Evolutionary conservation across 768 basidiomycete species (phyloP).

Genomic region (Sarcomyxa edulis): DNA sequence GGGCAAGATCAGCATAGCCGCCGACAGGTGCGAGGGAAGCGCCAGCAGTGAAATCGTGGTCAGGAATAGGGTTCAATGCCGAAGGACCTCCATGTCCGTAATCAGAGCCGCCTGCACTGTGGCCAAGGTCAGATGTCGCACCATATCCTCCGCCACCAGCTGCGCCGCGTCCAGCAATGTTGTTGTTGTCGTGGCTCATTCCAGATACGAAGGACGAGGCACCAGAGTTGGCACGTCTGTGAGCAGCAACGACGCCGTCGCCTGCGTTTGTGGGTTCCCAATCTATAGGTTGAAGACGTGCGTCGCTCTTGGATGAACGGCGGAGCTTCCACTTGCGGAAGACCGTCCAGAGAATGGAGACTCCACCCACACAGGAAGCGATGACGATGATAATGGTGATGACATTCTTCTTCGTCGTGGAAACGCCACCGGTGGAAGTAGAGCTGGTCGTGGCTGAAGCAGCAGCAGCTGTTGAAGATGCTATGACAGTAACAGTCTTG

Average conservation of each 20-base stretch:
- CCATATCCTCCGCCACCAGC: slow-evolving; percentile 18
- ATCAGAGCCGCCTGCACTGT: slow-evolving; percentile 16
- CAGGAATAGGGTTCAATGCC: slow-evolving; percentile 44
- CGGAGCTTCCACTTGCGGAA: slow-evolving; percentile 92
- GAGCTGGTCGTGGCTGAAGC: slow-evolving; percentile 23
- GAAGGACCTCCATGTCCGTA: slow-evolving; percentile 19
- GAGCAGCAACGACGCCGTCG: slow-evolving; percentile 42
- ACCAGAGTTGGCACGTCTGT: slow-evolving; percentile 48
- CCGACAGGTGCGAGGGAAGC: slow-evolving; percentile 60
- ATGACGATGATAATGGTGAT: slow-evolving; percentile 66
- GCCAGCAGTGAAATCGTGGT: slow-evolving; percentile 76
- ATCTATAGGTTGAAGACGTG: slow-evolving; percentile 83
- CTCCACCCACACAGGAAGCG: slow-evolving; percentile 60
- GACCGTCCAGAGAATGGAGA: slow-evolving; percentile 79
- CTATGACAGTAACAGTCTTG: slow-evolving; percentile 8
- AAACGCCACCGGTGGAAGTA: slow-evolving; percentile 18
- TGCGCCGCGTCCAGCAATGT: slow-evolving; percentile 17
- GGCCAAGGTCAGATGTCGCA: slow-evolving; percentile 24
- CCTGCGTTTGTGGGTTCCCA: slow-evolving; percentile 70
- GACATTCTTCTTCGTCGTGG: slow-evolving; percentile 32
- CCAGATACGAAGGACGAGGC: slow-evolving; percentile 71
- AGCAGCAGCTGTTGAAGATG: slow-evolving; percentile 15
- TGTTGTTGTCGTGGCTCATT: slow-evolving; percentile 27
- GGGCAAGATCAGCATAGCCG: slow-evolving; percentile 78
- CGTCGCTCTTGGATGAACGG: slow-evolving; percentile 74